These are phyloP conservation scores for Xylariaceae sp. DNA, from an alignment of 2,329 filamentous ascomycete genomes.

Conservation along the genomic window DNA sequence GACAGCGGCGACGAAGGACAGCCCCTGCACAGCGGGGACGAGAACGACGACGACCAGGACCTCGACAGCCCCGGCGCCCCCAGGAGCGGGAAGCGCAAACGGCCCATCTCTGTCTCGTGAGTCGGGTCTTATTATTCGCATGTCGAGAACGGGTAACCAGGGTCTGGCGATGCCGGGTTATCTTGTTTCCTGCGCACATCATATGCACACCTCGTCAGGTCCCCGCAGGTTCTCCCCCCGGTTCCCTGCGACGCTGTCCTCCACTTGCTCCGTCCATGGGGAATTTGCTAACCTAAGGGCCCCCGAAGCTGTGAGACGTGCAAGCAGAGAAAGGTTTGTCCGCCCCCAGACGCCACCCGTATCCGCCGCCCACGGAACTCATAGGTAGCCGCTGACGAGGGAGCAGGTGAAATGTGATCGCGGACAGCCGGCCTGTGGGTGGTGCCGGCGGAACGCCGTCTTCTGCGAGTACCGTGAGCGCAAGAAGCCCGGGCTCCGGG, in stretches of 20 bases:
- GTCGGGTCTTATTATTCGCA: conserved; percentile 10
- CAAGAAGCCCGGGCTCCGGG: conserved; percentile 58
- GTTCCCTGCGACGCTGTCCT: no score
- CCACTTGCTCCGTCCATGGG: no score
- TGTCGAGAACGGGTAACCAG: conserved; percentile 5
- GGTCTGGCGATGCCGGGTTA: no score
- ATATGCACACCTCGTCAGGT: no score
- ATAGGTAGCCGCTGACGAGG: conserved; percentile 7
- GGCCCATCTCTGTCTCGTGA: conserved; percentile 54
- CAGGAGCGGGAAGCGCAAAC: conserved; percentile 49
- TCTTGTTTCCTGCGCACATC: no score
- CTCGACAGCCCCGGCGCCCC: conserved; percentile 28
- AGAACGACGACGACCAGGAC: conserved; percentile 27
- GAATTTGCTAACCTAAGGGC: conserved; percentile 5
- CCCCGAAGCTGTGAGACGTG: conserved; percentile 62
- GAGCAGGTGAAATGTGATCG: conserved; percentile 65
- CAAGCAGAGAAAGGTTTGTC: conserved; percentile 67
- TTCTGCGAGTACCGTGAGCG: conserved; percentile 61
- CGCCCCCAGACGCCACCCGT: no score
- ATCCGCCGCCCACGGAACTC: no score
- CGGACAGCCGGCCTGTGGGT: conserved; percentile 63
- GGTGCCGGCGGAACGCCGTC: conserved; percentile 57
- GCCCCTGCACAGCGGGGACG: conserved; percentile 36
- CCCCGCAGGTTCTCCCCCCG: no score
- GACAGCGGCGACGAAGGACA: conserved; percentile 42